Conservation (phyloP, 257 asterid genomes). For the Rauvolfia tetraphylla region DNA sequence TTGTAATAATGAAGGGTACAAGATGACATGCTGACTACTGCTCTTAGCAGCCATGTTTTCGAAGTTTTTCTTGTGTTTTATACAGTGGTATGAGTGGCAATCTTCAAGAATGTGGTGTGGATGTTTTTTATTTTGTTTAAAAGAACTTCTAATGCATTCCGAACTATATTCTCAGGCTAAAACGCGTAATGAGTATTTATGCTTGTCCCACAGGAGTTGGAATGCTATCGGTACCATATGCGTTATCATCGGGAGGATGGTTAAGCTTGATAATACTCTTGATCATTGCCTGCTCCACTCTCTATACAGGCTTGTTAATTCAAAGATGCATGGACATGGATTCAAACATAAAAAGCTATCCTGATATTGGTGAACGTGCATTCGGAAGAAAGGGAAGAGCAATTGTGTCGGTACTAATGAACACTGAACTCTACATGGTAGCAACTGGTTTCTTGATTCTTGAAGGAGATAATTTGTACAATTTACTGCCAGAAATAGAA, state of each 20-base stretch:
- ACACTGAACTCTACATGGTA: constrained; percentile 69
- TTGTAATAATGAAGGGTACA: too few relatives aligned
- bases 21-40: too few relatives aligned
- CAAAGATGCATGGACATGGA: constrained; percentile 83
- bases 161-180: neutral
- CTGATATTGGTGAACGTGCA: constrained; percentile 74
- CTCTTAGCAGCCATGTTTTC: too few relatives aligned
- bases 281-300: constrained; percentile 56
- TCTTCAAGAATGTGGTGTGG: too few relatives aligned
- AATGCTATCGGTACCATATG: constrained; percentile 75
- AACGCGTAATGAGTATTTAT: neutral
- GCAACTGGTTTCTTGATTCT: constrained; percentile 88
- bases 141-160: too few relatives aligned
- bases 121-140: too few relatives aligned
- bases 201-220: constrained; percentile 60
- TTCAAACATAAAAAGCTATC: constrained; percentile 53
- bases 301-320: constrained; percentile 63
- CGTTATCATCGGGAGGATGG: constrained; percentile 88
- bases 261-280: constrained; percentile 56
- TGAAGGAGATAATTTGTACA: constrained; percentile 67
- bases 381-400: constrained; percentile 62
- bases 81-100: too few relatives aligned
- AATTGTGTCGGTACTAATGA: constrained; percentile 57
- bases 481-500: constrained; percentile 41
- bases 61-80: too few relatives aligned